Conservation (phyloP, 2,329 filamentous ascomycete species). For the Chlorencoelia australis region DNA sequence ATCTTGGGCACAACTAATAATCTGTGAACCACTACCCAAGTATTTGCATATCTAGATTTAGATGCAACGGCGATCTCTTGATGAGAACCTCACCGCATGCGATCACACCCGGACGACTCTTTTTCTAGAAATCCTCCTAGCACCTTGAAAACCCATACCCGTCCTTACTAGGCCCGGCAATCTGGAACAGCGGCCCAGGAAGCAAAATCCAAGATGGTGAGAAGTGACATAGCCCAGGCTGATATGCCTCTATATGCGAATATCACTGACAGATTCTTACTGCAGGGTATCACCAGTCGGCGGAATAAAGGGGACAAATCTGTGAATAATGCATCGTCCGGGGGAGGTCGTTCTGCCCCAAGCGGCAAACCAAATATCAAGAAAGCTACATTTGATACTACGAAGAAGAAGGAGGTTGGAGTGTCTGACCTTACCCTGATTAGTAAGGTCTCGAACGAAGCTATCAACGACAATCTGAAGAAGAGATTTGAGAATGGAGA, state of each 20-base stretch:
- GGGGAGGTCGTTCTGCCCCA: constrained; percentile 14
- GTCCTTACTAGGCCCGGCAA: constrained; percentile 11
- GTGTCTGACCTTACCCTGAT: constrained; percentile 95
- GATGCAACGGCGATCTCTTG: background rate
- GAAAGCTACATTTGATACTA: constrained; percentile 91
- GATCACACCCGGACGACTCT: too few relatives aligned
- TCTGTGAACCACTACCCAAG: too few relatives aligned
- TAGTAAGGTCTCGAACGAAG: constrained; percentile 98
- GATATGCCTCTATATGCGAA: too few relatives aligned
- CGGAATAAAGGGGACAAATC: constrained; percentile 27
- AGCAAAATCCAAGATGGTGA: constrained; percentile 21
- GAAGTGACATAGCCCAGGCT: constrained; percentile 4
- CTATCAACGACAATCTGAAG: constrained; percentile 98
- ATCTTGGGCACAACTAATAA: too few relatives aligned
- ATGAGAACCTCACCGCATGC: constrained; percentile 1
- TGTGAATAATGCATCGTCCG: constrained; percentile 20
- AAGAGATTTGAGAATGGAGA: constrained; percentile 95
- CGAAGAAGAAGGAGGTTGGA: constrained; percentile 98
- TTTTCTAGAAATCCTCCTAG: too few relatives aligned
- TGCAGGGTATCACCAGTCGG: constrained; percentile 28
- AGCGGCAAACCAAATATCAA: constrained; percentile 56
- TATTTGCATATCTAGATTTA: too few relatives aligned
- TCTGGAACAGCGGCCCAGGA: constrained; percentile 10
- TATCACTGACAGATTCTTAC: constrained; percentile 8
- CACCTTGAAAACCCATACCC: too few relatives aligned